A percentile compares a stretch with the other conserved stretches of the same genome.
These are phyloP conservation scores for Pecoramyces ruminantium DNA, from an alignment of 192 early-diverging fungal genomes.

Conservation along the genomic window DNA sequence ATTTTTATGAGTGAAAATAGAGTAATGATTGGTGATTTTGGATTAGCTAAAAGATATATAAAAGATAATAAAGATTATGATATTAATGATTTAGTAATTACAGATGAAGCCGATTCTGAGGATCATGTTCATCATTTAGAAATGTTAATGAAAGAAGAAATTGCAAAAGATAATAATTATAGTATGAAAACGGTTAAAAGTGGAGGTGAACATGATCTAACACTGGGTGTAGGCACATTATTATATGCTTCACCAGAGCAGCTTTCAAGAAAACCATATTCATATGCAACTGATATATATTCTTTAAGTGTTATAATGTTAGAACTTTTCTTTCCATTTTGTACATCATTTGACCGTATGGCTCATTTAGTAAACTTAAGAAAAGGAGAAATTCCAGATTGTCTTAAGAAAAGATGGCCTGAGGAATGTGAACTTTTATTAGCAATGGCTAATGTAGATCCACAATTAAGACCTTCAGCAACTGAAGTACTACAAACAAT, in stretches of 20 bases:
- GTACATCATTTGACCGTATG: constrained; percentile 81
- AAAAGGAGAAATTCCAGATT: constrained; percentile 37
- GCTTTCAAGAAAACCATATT: constrained; percentile 11
- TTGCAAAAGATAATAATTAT: neutral
- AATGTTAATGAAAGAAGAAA: neutral
- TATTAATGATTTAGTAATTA: neutral
- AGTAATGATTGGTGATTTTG: neutral
- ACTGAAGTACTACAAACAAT: neutral
- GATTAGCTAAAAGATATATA: neutral
- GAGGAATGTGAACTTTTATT: constrained; percentile 27
- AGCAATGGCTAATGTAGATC: neutral
- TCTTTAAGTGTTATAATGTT: constrained; percentile 92
- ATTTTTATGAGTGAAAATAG: constrained; percentile 10
- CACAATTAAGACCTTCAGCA: neutral
- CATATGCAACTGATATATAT: constrained; percentile 62
- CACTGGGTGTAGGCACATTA: constrained; percentile 1
- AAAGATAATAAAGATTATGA: neutral
- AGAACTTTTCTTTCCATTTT: constrained; percentile 77
- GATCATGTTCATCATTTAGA: neutral
- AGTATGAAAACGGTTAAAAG: neutral
- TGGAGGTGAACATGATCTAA: neutral
- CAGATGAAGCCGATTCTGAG: neutral
- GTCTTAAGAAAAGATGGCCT: constrained; percentile 46
- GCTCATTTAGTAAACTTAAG: constrained; percentile 44
- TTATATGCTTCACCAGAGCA: constrained; percentile 7